Conservation (phyloP, 1,139 yeast genomes). For the Nakaseomyces delphensis region DNA sequence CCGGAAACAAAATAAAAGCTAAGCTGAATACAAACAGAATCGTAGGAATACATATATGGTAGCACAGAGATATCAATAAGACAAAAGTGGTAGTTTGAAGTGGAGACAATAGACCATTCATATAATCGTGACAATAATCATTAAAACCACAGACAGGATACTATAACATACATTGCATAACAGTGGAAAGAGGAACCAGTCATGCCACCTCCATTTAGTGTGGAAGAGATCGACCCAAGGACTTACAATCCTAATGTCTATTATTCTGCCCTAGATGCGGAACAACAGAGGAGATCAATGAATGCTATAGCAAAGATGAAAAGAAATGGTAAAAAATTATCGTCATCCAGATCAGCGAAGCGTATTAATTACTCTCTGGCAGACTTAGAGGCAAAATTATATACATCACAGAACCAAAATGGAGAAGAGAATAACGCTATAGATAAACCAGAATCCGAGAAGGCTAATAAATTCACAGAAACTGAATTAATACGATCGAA, state of each 20-base stretch:
- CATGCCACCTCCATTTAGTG: conserved; percentile 9
- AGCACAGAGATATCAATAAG: no score
- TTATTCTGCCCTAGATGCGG: conserved; percentile 26
- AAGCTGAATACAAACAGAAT: no score
- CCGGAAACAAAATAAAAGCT: background rate
- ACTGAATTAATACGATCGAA: conserved; percentile 28
- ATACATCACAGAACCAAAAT: conserved; percentile 14
- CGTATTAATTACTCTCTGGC: conserved; percentile 31
- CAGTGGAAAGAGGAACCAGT: background rate
- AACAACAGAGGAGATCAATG: conserved; percentile 14
- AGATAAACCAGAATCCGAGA: conserved; percentile 6
- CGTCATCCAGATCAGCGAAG: conserved; percentile 22
- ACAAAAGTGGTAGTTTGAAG: no score
- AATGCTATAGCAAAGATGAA: conserved; percentile 9
- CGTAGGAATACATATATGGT: no score
- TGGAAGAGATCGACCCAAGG: conserved; percentile 30
- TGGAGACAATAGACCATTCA: no score
- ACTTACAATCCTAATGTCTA: conserved; percentile 30
- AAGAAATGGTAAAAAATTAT: conserved; percentile 9
- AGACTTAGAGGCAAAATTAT: conserved; percentile 28
- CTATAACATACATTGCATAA: background rate
- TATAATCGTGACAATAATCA: no score
- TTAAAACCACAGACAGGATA: no score
- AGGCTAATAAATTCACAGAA: conserved; percentile 22
- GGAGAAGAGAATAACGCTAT: conserved; percentile 8